Conservation (phyloP, 2,329 filamentous ascomycete genomes). For the Pseudogymnoascus sp. region DNA sequence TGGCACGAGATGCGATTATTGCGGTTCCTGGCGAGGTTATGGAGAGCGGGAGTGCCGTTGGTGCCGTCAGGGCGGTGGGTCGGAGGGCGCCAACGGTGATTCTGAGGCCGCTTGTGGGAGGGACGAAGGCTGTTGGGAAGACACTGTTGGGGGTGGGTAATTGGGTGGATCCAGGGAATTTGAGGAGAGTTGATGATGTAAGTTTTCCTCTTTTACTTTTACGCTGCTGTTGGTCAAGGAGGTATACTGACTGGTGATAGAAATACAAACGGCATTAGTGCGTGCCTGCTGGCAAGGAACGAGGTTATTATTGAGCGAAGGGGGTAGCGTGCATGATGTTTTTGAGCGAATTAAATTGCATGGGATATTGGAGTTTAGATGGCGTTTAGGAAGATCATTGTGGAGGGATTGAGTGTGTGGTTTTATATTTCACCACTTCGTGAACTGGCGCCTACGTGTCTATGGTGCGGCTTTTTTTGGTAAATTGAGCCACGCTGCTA, state of each 20-base stretch:
- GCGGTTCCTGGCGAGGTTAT: conserved; percentile 88
- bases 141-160: conserved; percentile 90
- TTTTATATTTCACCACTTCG: not conserved
- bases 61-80: conserved; percentile 70
- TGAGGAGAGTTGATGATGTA: conserved; percentile 80
- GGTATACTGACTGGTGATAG: conserved; percentile 16
- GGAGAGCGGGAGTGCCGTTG: conserved; percentile 74
- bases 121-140: conserved; percentile 80
- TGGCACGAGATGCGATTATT: conserved; percentile 85
- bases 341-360: conserved; percentile 8
- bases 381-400: not conserved
- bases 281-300: not conserved
- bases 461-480: not conserved
- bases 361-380: conserved; percentile 5
- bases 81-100: conserved; percentile 88
- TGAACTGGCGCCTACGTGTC: not conserved
- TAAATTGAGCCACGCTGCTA: not conserved
- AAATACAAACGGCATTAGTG: conserved; percentile 31
- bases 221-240: conserved; percentile 5
- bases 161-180: conserved; percentile 74
- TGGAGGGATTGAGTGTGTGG: not conserved
- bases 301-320: not conserved
- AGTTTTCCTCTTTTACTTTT: conserved; percentile 41
- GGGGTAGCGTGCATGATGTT: not conserved
- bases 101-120: conserved; percentile 81